Evolutionary conservation across 805 yeast species (phyloP).

Genomic region (Candida jianshihensis): DNA sequence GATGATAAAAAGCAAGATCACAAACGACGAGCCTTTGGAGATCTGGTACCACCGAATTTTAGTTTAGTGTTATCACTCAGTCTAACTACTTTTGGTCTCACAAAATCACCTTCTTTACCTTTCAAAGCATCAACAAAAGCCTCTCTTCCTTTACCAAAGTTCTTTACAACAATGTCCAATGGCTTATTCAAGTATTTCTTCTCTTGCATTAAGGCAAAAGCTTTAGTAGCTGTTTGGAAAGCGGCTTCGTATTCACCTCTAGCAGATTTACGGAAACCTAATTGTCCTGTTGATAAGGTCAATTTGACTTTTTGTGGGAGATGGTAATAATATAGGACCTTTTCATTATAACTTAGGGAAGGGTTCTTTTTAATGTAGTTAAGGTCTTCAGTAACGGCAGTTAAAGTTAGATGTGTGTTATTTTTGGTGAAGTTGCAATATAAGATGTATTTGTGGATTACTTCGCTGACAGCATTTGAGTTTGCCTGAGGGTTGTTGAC

Average conservation of each 20-base stretch:
- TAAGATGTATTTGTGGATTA: conserved; percentile 57
- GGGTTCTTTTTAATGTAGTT: conserved; percentile 52
- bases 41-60: conserved; percentile 88
- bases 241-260: conserved; percentile 93
- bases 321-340: conserved; percentile 70
- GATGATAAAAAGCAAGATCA: conserved; percentile 27
- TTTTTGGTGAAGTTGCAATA: conserved; percentile 75
- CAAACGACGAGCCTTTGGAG: conserved; percentile 76
- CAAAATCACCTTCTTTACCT: conserved; percentile 78
- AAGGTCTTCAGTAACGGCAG: conserved; percentile 61
- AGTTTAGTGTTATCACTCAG: conserved; percentile 74
- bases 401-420: conserved; percentile 74
- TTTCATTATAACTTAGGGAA: conserved; percentile 50
- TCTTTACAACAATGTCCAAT: conserved; percentile 71
- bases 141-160: conserved; percentile 84
- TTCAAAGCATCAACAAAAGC: conserved; percentile 79
- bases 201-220: conserved; percentile 68
- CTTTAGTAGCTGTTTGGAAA: conserved; percentile 70
- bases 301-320: conserved; percentile 71
- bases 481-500: conserved; percentile 10
- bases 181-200: conserved; percentile 48
- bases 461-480: conserved; percentile 12
- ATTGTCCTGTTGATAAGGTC: conserved; percentile 70
- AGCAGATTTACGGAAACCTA: conserved; percentile 85
- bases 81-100: conserved; percentile 62